Evolutionary conservation across 331 rosid species (phyloP), one percentile per base, ranked within the genome.

Genomic region (Pyracantha coccinea): DNA sequence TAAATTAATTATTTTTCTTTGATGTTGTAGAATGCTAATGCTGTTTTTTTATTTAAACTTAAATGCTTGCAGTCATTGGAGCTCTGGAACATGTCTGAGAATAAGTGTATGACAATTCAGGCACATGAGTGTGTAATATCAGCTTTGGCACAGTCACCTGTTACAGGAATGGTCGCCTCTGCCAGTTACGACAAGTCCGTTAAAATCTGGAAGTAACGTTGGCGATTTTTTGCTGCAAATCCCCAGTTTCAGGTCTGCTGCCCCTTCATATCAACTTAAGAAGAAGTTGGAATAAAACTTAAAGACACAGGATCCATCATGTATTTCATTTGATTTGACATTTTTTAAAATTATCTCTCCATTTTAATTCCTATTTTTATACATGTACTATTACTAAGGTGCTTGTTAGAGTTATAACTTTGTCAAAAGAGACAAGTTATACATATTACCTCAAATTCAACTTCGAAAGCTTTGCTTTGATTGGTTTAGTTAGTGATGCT

Each of bases 121-220:
- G 97, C 97, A 44, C 98, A 93, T 25, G 97, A 93, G 69, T 77
- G 91, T 64, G 82, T 85, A 68, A 91, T 93, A 75, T 84, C 98
- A 5, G 87, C 98, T 14, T 72, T 93, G 81, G 94, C 98, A 57
- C 88, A 84, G 63, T 93, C 98, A 64, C 90, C 94, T 0, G 81
- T 83, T 32, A 84, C 90, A 27, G 91, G 97, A 69, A 87, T 88
- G 97, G 92, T 93, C 72, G 98, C 98, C 72, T 93, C 98, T 4
- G 89, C 96, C 63, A 93, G 97, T 75, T 81, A 87, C 75, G 98
- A 93, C 82, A 91, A 84, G 73, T 89, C 92, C 9, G 97, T 93
- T 25, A 93, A 93, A 86, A 83, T 93, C 66, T 93, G 97, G 97
- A 93, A 93, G 64, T 93, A 75, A 88, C 45, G 8, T 28, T 65